These are phyloP conservation scores for Arabidopsis hybrid DNA, from an alignment of 441 rosid genomes.

Conservation along the genomic window DNA sequence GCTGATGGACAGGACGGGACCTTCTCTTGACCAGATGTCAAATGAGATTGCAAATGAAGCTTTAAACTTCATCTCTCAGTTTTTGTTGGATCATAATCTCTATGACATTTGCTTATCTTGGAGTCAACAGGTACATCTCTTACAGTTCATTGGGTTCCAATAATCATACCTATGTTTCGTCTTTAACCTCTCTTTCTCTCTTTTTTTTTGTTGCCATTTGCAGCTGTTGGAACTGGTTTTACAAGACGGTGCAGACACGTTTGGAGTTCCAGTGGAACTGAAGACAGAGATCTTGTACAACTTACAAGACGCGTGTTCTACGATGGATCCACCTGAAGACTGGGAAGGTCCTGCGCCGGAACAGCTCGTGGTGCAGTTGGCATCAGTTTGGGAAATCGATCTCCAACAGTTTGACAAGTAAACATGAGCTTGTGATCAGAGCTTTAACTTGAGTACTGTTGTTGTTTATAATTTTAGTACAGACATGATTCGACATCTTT, in stretches of 20 bases:
- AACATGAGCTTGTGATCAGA: constrained; percentile 29
- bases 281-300: constrained; percentile 85
- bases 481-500: constrained; percentile 3
- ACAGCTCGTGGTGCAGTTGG: constrained; percentile 84
- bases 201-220: neutral
- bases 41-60: constrained; percentile 79
- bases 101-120: constrained; percentile 88
- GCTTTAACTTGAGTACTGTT: constrained; percentile 28
- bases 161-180: neutral
- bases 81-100: constrained; percentile 77
- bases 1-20: constrained; percentile 96
- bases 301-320: constrained; percentile 76
- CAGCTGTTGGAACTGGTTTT: constrained; percentile 82
- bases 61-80: constrained; percentile 76
- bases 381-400: constrained; percentile 91
- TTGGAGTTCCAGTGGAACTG: constrained; percentile 80
- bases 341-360: constrained; percentile 92
- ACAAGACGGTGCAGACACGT: constrained; percentile 79
- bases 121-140: constrained; percentile 84
- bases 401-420: constrained; percentile 73
- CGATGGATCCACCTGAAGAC: constrained; percentile 83
- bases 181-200: neutral
- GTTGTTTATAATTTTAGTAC: constrained; percentile 27
- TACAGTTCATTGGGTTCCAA: constrained; percentile 11
- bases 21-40: constrained; percentile 86